These are phyloP conservation scores for Samsoniella hepiali DNA, from an alignment of 2,329 filamentous ascomycete genomes.

Conservation along the genomic window DNA sequence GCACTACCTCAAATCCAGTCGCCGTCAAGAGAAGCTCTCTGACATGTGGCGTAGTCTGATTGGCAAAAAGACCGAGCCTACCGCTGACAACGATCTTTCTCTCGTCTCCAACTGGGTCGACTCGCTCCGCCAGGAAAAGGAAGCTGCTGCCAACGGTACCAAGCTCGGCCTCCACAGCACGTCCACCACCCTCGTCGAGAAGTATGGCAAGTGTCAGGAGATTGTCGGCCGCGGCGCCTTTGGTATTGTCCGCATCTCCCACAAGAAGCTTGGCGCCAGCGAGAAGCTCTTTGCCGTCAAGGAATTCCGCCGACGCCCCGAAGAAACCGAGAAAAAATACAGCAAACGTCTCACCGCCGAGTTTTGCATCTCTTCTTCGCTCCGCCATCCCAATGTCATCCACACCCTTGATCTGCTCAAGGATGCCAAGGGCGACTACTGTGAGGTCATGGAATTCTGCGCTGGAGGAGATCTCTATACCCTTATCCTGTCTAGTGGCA, in stretches of 20 bases:
- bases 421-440: constrained; percentile 95
- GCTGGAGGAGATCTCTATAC: constrained; percentile 95
- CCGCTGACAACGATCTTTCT: constrained; percentile 76
- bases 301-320: constrained; percentile 90
- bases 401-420: constrained; percentile 94
- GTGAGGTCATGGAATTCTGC: constrained; percentile 99
- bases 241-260: constrained; percentile 94
- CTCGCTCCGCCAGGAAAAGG: constrained; percentile 83
- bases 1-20: constrained; percentile 84
- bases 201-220: constrained; percentile 98
- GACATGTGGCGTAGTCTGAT: constrained; percentile 88
- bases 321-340: constrained; percentile 95
- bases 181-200: constrained; percentile 75
- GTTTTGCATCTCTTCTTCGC: constrained; percentile 96
- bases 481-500: constrained; percentile 82
- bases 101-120: constrained; percentile 96
- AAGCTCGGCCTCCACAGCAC: constrained; percentile 71
- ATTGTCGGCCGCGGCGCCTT: constrained; percentile 95
- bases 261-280: constrained; percentile 82
- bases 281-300: constrained; percentile 97
- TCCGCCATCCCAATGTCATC: constrained; percentile 96
- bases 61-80: constrained; percentile 75
- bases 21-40: constrained; percentile 89
- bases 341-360: constrained; percentile 96
- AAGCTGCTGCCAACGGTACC: constrained; percentile 78